phyloP scores from a whole-genome alignment of 2,329 filamentous ascomycete genomes.

The Apiospora hydei region DNA sequence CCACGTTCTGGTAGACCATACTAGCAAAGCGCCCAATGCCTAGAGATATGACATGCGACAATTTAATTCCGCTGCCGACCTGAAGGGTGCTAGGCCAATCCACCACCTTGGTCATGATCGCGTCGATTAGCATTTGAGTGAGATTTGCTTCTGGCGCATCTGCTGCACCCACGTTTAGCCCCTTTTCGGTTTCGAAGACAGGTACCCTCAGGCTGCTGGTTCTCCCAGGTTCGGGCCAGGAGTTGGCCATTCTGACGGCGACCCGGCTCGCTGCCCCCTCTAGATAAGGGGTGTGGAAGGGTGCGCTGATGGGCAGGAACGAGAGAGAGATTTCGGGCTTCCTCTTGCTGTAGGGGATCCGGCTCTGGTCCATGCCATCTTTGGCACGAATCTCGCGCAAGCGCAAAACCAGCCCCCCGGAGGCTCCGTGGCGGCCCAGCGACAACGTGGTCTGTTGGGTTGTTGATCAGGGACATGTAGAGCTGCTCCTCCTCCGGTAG shows the following conservation, averaged over 20 bases:
- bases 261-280: background rate
- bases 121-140: background rate
- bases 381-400: background rate
- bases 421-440: constrained; percentile 26
- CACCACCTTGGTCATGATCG: background rate
- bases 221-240: background rate
- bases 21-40: background rate
- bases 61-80: background rate
- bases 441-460: constrained; percentile 31
- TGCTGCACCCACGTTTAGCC: background rate
- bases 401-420: background rate
- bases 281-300: background rate
- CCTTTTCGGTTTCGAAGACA: background rate
- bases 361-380: background rate
- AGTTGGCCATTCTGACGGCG: constrained; percentile 39
- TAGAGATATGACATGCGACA: background rate
- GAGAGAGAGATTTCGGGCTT: background rate
- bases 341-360: background rate
- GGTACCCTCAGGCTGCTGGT: background rate
- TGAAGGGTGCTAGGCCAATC: background rate
- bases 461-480: constrained; percentile 37
- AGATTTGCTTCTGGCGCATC: background rate
- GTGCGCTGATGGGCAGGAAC: background rate
- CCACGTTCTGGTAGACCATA: background rate
- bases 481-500: background rate